Base-by-base conservation (phyloP, 2,329 filamentous ascomycete species). In the Penicillium freii region DNA sequence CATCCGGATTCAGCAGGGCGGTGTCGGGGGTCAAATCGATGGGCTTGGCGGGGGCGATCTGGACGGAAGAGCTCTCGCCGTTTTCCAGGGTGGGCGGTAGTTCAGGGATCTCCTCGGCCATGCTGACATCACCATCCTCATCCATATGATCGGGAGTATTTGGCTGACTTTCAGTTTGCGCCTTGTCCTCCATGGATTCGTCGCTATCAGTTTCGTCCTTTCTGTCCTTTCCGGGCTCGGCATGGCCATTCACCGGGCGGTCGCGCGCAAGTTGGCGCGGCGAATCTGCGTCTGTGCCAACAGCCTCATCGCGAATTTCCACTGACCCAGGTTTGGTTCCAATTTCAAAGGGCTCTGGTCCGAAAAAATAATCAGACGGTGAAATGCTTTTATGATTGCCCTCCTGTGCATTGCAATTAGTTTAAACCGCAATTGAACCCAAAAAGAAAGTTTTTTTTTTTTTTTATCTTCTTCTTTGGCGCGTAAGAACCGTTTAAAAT, bases 21-120 rank as follows among this genome's bases (percentile, higher is more conserved):
- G 78, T 79, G 64, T 77, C 69, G 43, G 76, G 72, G 39, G 71
- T 71, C 56, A 81, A 72, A 66, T 81, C 77, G 59, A 74, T 69
- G 44, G 78, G 74, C 69, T 80, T 81, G 69, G 78, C 77, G 67
- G 78, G 75, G 50, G 71, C 70, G 63, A 77, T 79, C 68, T 81
- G 79, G 57, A 80, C 73, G 58, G 75, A 78, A 62, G 76, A 69
- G 66, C 78, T 81, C 54, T 72, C 70, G 49, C 79, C 78, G 45
- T 69, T 77, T 38, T 72, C 74, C 56, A 80, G 63, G 11, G 77
- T 80, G 57, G 73, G 72, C 33, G 70, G 67, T 51, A 70, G 65
- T 62, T 66, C 65, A 49, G 64, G 63, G 47, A 65, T 65, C 55
- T 69, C 64, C 53, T 67, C 66, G 53, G 65, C 64, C 75, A 78